Evolutionary conservation across 192 early-diverging fungal genomes (phyloP).

Genomic region (Coemansia sp.): DNA sequence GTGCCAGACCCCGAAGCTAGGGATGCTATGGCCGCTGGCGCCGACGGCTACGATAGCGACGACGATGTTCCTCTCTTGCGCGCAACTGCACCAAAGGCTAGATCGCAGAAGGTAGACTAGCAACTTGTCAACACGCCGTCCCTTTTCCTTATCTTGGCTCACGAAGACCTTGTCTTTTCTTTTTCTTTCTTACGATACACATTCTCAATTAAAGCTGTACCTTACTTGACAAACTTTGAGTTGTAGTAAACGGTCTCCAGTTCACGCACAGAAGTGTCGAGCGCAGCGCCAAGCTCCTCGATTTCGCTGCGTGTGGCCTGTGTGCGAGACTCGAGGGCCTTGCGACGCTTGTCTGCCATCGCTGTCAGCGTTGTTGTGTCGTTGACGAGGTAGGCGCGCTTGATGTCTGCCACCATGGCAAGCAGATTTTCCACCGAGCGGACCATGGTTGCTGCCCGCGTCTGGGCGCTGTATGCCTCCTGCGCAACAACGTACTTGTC

Average conservation of each 20-base stretch:
- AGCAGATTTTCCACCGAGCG: constrained; percentile 50
- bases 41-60: constrained; percentile 26
- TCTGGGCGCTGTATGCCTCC: constrained; percentile 52
- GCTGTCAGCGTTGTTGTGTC: constrained; percentile 34
- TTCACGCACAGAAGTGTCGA: constrained; percentile 44
- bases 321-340: constrained; percentile 25
- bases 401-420: constrained; percentile 47
- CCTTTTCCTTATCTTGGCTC: too few relatives aligned
- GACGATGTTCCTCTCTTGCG: constrained; percentile 49
- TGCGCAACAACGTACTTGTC: constrained; percentile 50
- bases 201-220: not conserved
- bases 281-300: constrained; percentile 36
- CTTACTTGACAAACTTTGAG: constrained; percentile 36
- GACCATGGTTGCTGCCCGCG: constrained; percentile 51
- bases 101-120: constrained; percentile 15
- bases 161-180: not conserved
- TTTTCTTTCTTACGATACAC: too few relatives aligned
- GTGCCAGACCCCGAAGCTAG: not conserved
- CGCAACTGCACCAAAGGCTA: constrained; percentile 10
- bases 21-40: not conserved
- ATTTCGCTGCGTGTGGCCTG: constrained; percentile 20
- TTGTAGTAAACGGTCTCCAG: constrained; percentile 50
- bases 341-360: constrained; percentile 40
- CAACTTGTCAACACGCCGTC: not conserved
- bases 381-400: constrained; percentile 49